Base-by-base conservation (phyloP, 75 land plant species). In the Adiantum capillusveneris region DNA sequence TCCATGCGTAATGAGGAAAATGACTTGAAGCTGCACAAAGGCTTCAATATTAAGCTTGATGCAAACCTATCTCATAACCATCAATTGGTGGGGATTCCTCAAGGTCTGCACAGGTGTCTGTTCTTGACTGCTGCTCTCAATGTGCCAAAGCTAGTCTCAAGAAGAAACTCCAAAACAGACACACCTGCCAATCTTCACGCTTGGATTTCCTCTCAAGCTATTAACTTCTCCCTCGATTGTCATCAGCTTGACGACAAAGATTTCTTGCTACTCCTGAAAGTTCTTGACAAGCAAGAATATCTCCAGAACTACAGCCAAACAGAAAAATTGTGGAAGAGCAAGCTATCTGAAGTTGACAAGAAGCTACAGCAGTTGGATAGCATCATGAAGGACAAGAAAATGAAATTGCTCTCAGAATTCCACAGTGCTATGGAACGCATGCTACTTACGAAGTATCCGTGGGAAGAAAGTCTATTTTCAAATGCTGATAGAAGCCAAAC, bases 1-100 rank as follows among this genome's bases (percentile, higher is more conserved):
- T 68, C 64, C 13, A 55, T 60, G 9, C 54, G 20, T 19, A 53
- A 60, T 26, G 55, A 64, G 43, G 71, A 60, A 56, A 44, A 60
- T 39, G 71, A 68, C 52, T 13, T 68, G 30, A 57, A 60, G 46
- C 17, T 68, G 13, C 14, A 16, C 12, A 17, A 36, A 11, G 71
- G 71, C 5, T 68, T 68, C 31, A 37, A 58, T n/a, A 48, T 59
- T 16, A 13, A 34, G 37, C 3, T 5, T 34, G 37, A 9, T 5
- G 9, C 7, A 3, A 6, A 3, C 17, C 12, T 2, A 6, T 46
- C 50, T 20, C 14, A 50, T 68, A 1, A 22, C 56, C 12, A 24
- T 3, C 39, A 20, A 27, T 26, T 26, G 39, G 18, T 58, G 20
- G 6, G 25, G 39, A 1, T 58, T 14, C 16, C 59, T 20, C 16